A percentile compares a stretch with the other conserved stretches of the same genome.
These are phyloP conservation scores for Euphorbia corollata DNA, from an alignment of 441 rosid species.

Conservation along the genomic window DNA sequence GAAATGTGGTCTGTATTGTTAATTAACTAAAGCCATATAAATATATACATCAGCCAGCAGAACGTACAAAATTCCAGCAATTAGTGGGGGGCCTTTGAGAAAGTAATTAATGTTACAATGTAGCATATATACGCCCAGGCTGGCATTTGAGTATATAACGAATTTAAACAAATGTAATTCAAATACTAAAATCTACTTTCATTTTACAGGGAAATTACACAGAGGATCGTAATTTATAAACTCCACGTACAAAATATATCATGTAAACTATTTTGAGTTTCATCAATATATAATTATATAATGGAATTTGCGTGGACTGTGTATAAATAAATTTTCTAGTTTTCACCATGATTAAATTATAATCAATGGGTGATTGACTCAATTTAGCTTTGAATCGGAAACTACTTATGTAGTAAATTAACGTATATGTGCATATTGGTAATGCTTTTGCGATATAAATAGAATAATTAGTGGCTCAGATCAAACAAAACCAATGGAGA, in stretches of 20 bases:
- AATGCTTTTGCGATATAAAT: background rate
- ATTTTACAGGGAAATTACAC: background rate
- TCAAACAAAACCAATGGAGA: background rate
- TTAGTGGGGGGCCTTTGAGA: background rate
- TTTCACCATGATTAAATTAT: conserved; percentile 11
- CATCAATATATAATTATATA: no score
- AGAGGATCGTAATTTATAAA: no score
- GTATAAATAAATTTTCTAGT: no score
- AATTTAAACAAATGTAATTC: no score
- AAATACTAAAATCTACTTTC: background rate
- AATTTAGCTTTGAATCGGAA: conserved; percentile 1
- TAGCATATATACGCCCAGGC: conserved; percentile 8
- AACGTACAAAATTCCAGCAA: background rate
- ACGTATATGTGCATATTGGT: background rate
- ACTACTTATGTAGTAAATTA: background rate
- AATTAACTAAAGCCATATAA: no score
- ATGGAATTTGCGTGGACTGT: no score
- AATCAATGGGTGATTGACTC: conserved; percentile 22
- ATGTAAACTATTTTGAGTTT: no score
- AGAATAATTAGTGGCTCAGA: background rate
- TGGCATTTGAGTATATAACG: background rate
- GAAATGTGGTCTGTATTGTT: background rate
- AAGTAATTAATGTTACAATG: background rate
- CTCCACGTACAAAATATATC: no score
- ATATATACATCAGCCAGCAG: background rate